These are phyloP conservation scores for Cicer yamashitae DNA, from an alignment of 306 rosid species.

Conservation along the genomic window DNA sequence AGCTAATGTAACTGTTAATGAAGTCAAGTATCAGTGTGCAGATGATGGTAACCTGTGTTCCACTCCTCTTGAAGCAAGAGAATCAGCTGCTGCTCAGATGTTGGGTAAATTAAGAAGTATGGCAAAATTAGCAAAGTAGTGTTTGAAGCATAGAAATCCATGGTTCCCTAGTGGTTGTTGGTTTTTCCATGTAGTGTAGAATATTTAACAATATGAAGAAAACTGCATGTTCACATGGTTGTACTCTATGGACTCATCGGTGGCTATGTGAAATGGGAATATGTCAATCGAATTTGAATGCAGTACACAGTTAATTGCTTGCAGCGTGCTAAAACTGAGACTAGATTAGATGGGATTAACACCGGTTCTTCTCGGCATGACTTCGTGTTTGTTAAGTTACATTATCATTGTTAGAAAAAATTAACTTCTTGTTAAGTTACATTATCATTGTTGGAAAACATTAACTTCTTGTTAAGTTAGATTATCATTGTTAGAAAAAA, in stretches of 20 bases:
- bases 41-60: constrained; percentile 44
- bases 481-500: neutral
- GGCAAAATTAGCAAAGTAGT: constrained; percentile 31
- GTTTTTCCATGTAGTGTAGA: neutral
- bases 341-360: neutral
- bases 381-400: neutral
- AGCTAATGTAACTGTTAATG: constrained; percentile 61
- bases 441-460: neutral
- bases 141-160: constrained; percentile 30
- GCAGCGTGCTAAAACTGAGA: neutral
- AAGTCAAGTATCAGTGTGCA: constrained; percentile 58
- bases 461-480: neutral
- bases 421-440: neutral
- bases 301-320: neutral
- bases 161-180: constrained; percentile 16
- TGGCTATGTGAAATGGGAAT: neutral
- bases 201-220: constrained; percentile 6
- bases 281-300: neutral
- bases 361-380: neutral
- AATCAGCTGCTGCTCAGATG: constrained; percentile 65
- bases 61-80: constrained; percentile 53
- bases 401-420: neutral
- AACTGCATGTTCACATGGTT: constrained; percentile 16
- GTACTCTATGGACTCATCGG: neutral
- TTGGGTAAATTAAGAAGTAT: constrained; percentile 39